Conservation (phyloP, 148 eudicot species). For the Silene latifolia region DNA sequence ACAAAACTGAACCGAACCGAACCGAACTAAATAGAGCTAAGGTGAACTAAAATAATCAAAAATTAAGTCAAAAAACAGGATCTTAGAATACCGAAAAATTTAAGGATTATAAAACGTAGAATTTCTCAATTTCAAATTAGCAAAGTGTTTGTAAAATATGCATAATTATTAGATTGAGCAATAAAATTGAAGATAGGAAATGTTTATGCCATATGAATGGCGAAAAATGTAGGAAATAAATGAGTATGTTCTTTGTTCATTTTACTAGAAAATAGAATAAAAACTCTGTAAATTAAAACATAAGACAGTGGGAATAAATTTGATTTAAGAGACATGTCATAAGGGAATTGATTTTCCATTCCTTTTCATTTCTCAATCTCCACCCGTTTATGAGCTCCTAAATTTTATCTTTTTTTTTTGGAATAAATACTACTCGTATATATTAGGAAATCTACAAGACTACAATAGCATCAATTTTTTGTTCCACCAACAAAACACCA, state of each 20-base stretch:
- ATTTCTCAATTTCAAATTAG: too few species aligned
- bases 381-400: not conserved
- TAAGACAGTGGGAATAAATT: slow-evolving; percentile 12
- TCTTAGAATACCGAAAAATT: too few species aligned
- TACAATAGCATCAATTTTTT: not conserved
- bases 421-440: not conserved
- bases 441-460: not conserved
- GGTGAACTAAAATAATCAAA: too few species aligned
- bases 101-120: too few species aligned
- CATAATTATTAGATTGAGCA: too few species aligned
- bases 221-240: slow-evolving; percentile 22
- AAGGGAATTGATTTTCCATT: slow-evolving; percentile 8
- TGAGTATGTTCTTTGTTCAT: not conserved
- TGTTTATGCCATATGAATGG: slow-evolving; percentile 20
- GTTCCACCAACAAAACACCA: not conserved
- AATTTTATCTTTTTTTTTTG: slow-evolving; percentile 2
- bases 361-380: not conserved
- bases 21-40: too few species aligned
- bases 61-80: too few species aligned
- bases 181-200: slow-evolving; percentile 6
- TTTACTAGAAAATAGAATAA: not conserved
- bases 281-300: slow-evolving; percentile 2
- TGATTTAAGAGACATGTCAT: not conserved
- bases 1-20: too few species aligned
- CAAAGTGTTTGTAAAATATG: too few species aligned